Evolutionary conservation across 768 basidiomycete species (phyloP).

Genomic region (Hysterangium stoloniferum): DNA sequence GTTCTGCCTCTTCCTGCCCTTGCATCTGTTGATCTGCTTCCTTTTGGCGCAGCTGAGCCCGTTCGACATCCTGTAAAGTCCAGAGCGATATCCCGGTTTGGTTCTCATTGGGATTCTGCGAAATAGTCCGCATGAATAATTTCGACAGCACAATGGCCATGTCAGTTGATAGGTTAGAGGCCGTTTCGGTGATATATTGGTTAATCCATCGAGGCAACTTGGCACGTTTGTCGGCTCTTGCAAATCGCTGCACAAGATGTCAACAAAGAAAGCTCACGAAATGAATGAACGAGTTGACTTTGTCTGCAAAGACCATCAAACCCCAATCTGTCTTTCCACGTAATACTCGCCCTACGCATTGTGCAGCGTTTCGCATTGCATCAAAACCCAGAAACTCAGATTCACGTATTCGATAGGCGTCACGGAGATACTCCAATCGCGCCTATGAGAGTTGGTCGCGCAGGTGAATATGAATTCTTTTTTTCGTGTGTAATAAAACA

Average conservation of each 20-base stretch:
- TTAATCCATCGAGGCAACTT: slow-evolving; percentile 99
- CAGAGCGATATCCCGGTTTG: slow-evolving; percentile 92
- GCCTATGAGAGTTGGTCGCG: slow-evolving; percentile 34
- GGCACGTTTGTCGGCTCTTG: slow-evolving; percentile 85
- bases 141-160: slow-evolving; percentile 94
- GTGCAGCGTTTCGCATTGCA: slow-evolving; percentile 98
- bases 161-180: slow-evolving; percentile 95
- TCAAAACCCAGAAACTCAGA: slow-evolving; percentile 99
- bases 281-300: slow-evolving; percentile 42
- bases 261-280: not conserved
- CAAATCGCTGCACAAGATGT: slow-evolving; percentile 58
- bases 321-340: slow-evolving; percentile 99
- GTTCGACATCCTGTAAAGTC: slow-evolving; percentile 88
- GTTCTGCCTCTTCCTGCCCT: slow-evolving; percentile 40
- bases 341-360: slow-evolving; percentile 95
- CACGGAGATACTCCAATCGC: slow-evolving; percentile 94
- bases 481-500: not conserved
- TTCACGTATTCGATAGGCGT: slow-evolving; percentile 95
- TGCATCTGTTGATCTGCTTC: slow-evolving; percentile 38
- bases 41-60: slow-evolving; percentile 75
- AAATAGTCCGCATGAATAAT: slow-evolving; percentile 96
- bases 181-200: slow-evolving; percentile 97
- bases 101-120: slow-evolving; percentile 94
- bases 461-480: no score
- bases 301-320: slow-evolving; percentile 98